Evolutionary conservation across 768 basidiomycete genomes (phyloP).

Genomic region (Rhodocollybia butyracea): DNA sequence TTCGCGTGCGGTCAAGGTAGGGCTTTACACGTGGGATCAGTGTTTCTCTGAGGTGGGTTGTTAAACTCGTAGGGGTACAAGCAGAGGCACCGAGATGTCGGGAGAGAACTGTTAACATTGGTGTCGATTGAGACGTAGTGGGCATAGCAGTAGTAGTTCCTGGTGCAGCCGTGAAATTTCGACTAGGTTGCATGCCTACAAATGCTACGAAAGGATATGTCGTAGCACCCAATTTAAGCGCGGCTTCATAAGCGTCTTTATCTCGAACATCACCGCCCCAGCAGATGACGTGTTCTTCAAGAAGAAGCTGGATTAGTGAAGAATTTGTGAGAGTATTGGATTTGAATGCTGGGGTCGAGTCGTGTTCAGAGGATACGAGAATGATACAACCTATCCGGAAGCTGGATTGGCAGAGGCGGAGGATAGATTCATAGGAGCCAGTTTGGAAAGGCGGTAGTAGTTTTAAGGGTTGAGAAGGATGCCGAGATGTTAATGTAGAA

Average conservation of each 20-base stretch:
- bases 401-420: conserved; percentile 69
- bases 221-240: conserved; percentile 79
- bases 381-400: conserved; percentile 74
- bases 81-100: conserved; percentile 71
- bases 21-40: conserved; percentile 81
- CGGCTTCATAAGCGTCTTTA: conserved; percentile 72
- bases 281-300: conserved; percentile 68
- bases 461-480: conserved; percentile 33
- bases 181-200: conserved; percentile 78
- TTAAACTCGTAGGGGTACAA: conserved; percentile 58
- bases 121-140: conserved; percentile 29
- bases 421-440: conserved; percentile 78
- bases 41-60: conserved; percentile 62
- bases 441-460: conserved; percentile 78
- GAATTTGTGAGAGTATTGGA: conserved; percentile 74
- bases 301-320: conserved; percentile 61
- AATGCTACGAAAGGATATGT: conserved; percentile 95
- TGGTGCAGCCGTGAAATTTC: conserved; percentile 35
- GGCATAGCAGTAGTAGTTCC: conserved; percentile 22
- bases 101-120: conserved; percentile 77
- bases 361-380: conserved; percentile 87
- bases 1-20: conserved; percentile 62
- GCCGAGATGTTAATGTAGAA: conserved; percentile 40
- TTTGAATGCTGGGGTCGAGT: conserved; percentile 86
- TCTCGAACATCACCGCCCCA: conserved; percentile 94